Base-by-base conservation (phyloP, 352 stramenopile genomes). In the Phytophthora constricta region DNA sequence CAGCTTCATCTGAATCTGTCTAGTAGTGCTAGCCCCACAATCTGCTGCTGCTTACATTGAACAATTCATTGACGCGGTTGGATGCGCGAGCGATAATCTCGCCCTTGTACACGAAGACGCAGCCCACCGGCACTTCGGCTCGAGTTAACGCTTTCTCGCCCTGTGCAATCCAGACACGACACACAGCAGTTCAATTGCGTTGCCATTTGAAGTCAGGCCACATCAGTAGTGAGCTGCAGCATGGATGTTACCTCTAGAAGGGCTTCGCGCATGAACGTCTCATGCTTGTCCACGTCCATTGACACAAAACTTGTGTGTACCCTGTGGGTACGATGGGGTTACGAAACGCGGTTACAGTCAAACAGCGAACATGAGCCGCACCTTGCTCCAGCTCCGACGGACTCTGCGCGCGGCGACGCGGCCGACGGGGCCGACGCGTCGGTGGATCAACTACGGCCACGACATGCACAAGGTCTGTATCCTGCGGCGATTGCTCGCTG, bases 51-150 rank as follows among this genome's bases (percentile, higher is more conserved):
- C 62, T 34, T 60, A 94, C 89, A 65, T 97, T 97, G 74, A 72
- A 94, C 8, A 91, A 79, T 60, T 92, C 87, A 59, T 98, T 98
- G 11, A 92, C 95, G 49, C 84, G 80, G 72, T 98, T 98, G 28
- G 84, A 76, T 3, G 86, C 92, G 34, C 77, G 74, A 7, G 82
- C 84, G 37, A 98, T 93, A 62, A 98, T 82, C 50, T 82, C 72
- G 41, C 72, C 70, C 20, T 80, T 61, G 70, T 91, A 76, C 7
- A 98, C 90, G 59, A 98, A 97, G n/a, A 98, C 92, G 46, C 87
- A 96, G 14, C 92, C 93, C 31, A 98, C 93, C 1, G 93, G 92
- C 23, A 98, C 92, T 79, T 98, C 93, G 10, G 86, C 80, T 34
- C 88, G 74, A 27, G 54, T 67, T 54, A 97, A 63, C 5, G 92